Evolutionary conservation across 257 asterid species (phyloP), one percentile per base, ranked within the genome.

Genomic region (Capsicum chinense): DNA sequence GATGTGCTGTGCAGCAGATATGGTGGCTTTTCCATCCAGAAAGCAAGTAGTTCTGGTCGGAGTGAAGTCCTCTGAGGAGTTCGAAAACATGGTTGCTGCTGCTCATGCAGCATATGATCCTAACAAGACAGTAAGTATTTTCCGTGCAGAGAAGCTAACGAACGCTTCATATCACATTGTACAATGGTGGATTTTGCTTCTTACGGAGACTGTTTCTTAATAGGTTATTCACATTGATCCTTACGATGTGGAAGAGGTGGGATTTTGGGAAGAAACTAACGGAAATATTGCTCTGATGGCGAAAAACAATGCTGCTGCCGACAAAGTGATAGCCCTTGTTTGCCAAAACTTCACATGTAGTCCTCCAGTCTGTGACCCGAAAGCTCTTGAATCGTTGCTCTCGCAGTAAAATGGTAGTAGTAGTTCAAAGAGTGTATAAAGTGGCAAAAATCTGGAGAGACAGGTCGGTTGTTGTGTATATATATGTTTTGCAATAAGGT

Each of bases 221-320:
- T 93, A 96, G 99, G 98, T 96, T 84, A 91, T 96, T 59, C 99
- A 94, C 87, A 89, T 96, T 21, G 95, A 94, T 83, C 97, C 98
- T 9, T 68, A 56, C 0, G 90, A 93, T 47, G 89, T 14, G 0
- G 97, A 91, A 64, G 99, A 96, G 83, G 86, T 90, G 15, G 83
- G 82, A 81, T 94, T 96, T 79, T 96, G 99, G 99, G 95, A 90
- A 85, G 88, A 85, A 39, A 88, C 86, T 12, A 94, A 92, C 33
- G 87, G 76, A 15, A 93, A 92, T 82, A 85, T 93, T 12, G 98
- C 98, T 7, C 48, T 54, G 33, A 94, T 96, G 98, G 99, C 95
- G 0, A 92, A 90, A 78, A 86, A 79, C 81, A 92, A 90, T 62
- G 89, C 62, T 64, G 83, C 84, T 0, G 14, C 88, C 0, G 92